These are phyloP conservation scores for Scedosporium apiospermum DNA, from an alignment of 2,329 filamentous ascomycete genomes.

Conservation along the genomic window DNA sequence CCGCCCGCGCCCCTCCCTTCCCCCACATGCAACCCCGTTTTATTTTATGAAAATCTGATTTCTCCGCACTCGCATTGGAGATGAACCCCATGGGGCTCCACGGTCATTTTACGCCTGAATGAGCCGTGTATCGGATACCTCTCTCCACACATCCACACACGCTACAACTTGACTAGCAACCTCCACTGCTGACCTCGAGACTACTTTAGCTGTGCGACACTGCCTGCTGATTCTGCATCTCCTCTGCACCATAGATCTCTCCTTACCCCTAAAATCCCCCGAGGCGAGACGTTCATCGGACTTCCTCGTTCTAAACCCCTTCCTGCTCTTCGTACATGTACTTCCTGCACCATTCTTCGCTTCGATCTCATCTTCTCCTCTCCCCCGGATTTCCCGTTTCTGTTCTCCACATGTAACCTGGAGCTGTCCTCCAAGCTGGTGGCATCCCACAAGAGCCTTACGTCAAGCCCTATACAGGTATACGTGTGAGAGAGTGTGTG, in stretches of 20 bases:
- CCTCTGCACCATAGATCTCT: background rate
- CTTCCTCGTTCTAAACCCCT: background rate
- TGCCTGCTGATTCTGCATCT: background rate
- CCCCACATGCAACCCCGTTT: constrained; percentile 5
- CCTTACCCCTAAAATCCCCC: background rate
- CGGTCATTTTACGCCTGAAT: background rate
- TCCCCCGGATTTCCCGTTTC: constrained; percentile 1
- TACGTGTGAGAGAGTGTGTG: background rate
- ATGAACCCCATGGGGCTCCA: constrained; percentile 6
- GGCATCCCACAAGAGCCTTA: background rate
- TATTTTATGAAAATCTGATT: background rate
- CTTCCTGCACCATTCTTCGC: background rate
- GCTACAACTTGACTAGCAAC: background rate
- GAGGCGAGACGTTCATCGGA: background rate
- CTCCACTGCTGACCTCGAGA: too few species aligned
- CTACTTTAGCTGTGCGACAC: background rate
- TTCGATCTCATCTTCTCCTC: background rate
- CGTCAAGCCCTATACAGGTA: background rate
- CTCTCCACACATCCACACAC: background rate
- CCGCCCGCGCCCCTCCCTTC: background rate
- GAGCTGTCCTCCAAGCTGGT: background rate
- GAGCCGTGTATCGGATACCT: background rate
- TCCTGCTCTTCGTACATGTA: background rate
- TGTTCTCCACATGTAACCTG: background rate
- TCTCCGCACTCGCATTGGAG: constrained; percentile 3